A percentile compares a stretch with the other conserved stretches of the same genome.
These are phyloP conservation scores for Prunus dulcis DNA, from an alignment of 306 rosid genomes.

Conservation along the genomic window DNA sequence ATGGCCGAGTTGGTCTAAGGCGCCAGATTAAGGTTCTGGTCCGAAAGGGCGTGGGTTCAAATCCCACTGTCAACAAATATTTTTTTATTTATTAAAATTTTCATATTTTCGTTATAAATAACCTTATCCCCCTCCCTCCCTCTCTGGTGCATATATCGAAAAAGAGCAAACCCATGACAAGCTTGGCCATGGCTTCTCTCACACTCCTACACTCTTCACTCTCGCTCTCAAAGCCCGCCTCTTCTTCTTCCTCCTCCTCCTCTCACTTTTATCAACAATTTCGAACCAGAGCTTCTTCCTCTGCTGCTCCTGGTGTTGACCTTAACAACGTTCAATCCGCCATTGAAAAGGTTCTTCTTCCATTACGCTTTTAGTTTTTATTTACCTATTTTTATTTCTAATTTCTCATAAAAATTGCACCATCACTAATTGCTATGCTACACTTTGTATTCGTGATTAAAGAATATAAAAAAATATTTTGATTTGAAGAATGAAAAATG, in stretches of 20 bases:
- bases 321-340: conserved; percentile 72
- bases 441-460: too few species aligned
- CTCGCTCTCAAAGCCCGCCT: neutral
- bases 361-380: neutral
- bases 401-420: too few species aligned
- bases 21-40: conserved; percentile 32
- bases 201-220: too few species aligned
- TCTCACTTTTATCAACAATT: conserved; percentile 17
- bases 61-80: conserved; percentile 36
- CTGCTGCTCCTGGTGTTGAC: conserved; percentile 74
- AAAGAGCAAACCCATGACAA: neutral
- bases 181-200: conserved; percentile 24
- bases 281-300: conserved; percentile 52
- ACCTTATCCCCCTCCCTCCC: conserved; percentile 15
- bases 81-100: too few species aligned
- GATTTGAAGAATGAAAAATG: too few species aligned
- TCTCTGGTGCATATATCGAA: neutral
- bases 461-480: too few species aligned
- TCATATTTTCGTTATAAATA: neutral
- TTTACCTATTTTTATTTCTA: neutral
- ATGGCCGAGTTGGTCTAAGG: conserved; percentile 22
- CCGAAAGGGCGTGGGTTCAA: conserved; percentile 40
- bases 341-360: conserved; percentile 53
- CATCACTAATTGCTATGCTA: too few species aligned
- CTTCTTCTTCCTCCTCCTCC: neutral